Base-by-base conservation (phyloP, 2,329 filamentous ascomycete species). In the Fusarium guadeloupense region DNA sequence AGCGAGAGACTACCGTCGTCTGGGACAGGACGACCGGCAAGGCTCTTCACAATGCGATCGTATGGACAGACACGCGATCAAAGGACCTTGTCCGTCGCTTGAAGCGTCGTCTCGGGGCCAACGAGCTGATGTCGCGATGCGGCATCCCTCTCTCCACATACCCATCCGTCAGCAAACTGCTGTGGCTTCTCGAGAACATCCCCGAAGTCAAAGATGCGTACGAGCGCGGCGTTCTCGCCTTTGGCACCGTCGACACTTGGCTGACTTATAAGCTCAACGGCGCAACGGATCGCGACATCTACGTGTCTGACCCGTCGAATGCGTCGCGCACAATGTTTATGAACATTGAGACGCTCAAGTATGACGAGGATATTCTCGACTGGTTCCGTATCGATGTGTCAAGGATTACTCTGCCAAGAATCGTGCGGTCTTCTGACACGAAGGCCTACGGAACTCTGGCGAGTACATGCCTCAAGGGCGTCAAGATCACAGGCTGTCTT, bases 241-340 rank as follows among this genome's bases (percentile, higher is more conserved):
- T 94, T 69, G 91, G 91, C 54, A 94, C 91, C 17, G 87, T 93
- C 45, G 91, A 95, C 72, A 83, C 89, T 3, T 95, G 91, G 91
- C 77, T 95, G 59, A 80, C 92, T 25, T 94, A 90, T 78, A 90
- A 91, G 74, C 82, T 94, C 43, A 90, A 93, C 68, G 91, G 90
- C 54, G 88, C 88, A 16, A 81, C 80, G 33, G 83, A 84, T 54
- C 85, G 82, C 50, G 84, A 88, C 51, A 74, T 91, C 47, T 86
- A 89, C 71, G 89, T 94, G 54, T 92, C 91, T 2, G 91, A 95
- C 69, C 85, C 89, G 6, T 90, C 89, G 54, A 95, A 95, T 73
- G 91, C 91, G n/a, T 92, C 89, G 4, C 81, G 60, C 64, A 94
- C 91, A 37, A 93, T 93, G 91, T 93, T 95, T 76, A 91, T 93